These are phyloP conservation scores for Chlamydomonas incerta DNA, from an alignment of 139 green algal species.

Conservation along the genomic window DNA sequence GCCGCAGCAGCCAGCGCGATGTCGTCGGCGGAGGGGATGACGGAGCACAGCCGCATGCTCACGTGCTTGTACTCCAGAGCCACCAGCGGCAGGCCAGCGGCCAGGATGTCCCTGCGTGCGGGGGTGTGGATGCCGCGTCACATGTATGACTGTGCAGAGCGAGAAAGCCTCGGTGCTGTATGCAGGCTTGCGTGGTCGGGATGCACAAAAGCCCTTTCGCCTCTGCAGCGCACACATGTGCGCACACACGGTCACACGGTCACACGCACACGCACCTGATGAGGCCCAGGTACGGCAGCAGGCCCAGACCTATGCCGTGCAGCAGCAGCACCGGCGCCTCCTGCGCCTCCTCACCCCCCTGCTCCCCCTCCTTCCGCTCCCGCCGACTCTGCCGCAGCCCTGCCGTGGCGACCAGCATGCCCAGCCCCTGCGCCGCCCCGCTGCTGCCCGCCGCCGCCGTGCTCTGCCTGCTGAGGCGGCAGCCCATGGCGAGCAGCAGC, in stretches of 20 bases:
- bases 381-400: too few relatives aligned
- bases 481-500: slow-evolving; percentile 47
- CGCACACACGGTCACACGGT: too few relatives aligned
- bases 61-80: slow-evolving; percentile 64
- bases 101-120: slow-evolving; percentile 22
- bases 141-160: too few relatives aligned
- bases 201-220: too few relatives aligned
- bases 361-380: too few relatives aligned
- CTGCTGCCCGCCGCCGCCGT: too few relatives aligned
- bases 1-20: slow-evolving; percentile 11
- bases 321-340: slow-evolving; percentile 55
- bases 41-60: slow-evolving; percentile 54
- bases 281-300: slow-evolving; percentile 26
- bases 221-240: too few relatives aligned
- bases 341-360: too few relatives aligned
- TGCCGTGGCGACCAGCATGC: not conserved
- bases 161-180: too few relatives aligned
- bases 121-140: too few relatives aligned
- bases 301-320: slow-evolving; percentile 60
- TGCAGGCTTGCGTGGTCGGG: too few relatives aligned
- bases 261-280: not conserved
- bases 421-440: not conserved
- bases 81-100: slow-evolving; percentile 50
- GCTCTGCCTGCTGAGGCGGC: not conserved
- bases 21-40: slow-evolving; percentile 39